phyloP scores from a whole-genome alignment of 1,139 yeast genomes.

The Blastobotrys capitulatus region DNA sequence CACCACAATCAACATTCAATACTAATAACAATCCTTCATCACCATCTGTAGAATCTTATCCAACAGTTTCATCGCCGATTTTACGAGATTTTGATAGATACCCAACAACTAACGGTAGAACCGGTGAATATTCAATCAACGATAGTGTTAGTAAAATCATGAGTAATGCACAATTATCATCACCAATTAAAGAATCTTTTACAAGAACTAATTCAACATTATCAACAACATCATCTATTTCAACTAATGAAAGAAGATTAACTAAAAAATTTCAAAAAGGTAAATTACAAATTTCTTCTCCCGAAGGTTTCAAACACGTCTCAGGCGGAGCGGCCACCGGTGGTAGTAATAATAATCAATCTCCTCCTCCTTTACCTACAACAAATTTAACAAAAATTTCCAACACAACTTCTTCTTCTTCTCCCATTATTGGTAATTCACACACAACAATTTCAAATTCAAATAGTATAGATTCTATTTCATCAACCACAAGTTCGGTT shows the following conservation, averaged over 20 bases:
- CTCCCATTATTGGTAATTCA: too few species aligned
- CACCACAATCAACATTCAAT: background rate
- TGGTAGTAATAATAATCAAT: background rate
- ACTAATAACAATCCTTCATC: background rate
- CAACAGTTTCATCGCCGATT: conserved; percentile 10
- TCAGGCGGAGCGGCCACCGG: conserved; percentile 4
- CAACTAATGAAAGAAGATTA: conserved; percentile 2
- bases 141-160: conserved; percentile 12
- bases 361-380: background rate
- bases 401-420: background rate
- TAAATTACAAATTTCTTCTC: conserved; percentile 13
- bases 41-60: background rate
- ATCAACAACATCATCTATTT: background rate
- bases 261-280: conserved; percentile 10
- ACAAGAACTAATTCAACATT: background rate
- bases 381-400: background rate
- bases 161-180: conserved; percentile 4
- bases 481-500: background rate
- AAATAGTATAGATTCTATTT: background rate
- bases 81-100: conserved; percentile 16
- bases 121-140: background rate
- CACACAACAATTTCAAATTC: background rate
- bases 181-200: background rate
- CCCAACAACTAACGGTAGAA: conserved; percentile 7
- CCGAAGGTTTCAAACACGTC: conserved; percentile 16